Percentiles rank a stretch among this genome's conserved stretches.
Evolutionary conservation across 805 yeast genomes (phyloP).

Genomic region (Yamadazyma akitaensis): DNA sequence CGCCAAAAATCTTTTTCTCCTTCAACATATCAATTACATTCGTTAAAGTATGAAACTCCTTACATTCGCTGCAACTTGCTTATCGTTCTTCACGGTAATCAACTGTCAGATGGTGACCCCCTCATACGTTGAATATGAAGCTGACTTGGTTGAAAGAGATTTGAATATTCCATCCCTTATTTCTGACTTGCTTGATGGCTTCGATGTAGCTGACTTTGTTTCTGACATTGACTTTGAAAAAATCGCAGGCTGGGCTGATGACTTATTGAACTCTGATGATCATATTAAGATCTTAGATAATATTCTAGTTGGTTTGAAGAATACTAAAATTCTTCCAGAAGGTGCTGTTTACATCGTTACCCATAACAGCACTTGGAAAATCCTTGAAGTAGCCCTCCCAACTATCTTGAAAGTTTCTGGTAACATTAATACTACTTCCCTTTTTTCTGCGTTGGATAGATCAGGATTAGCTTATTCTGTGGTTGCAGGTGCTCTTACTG

Average conservation of each 20-base stretch:
- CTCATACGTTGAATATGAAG: constrained; percentile 7
- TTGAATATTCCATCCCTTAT: constrained; percentile 12
- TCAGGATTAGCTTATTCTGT: constrained; percentile 28
- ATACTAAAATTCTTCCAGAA: constrained; percentile 23
- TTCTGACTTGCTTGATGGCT: constrained; percentile 16
- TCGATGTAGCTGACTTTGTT: constrained; percentile 18
- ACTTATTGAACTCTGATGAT: constrained; percentile 20
- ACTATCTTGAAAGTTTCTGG: constrained; percentile 15
- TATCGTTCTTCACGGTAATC: constrained; percentile 12
- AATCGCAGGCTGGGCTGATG: constrained; percentile 28
- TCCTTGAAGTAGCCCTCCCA: constrained; percentile 17
- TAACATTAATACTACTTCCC: constrained; percentile 21
- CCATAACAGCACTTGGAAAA: constrained; percentile 20
- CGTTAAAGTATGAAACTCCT: constrained; percentile 13
- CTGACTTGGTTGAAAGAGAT: constrained; percentile 16
- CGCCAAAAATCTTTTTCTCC: not conserved
- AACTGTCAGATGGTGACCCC: constrained; percentile 10
- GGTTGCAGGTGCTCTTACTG: constrained; percentile 21
- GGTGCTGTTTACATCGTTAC: constrained; percentile 21
- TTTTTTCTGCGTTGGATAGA: constrained; percentile 27
- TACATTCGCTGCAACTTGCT: constrained; percentile 13
- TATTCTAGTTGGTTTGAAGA: constrained; percentile 20
- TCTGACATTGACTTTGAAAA: constrained; percentile 17
- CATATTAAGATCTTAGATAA: constrained; percentile 21
- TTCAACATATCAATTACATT: not conserved